Conservation (phyloP, 179 eudicot species). For the Beta macrorhiza region DNA sequence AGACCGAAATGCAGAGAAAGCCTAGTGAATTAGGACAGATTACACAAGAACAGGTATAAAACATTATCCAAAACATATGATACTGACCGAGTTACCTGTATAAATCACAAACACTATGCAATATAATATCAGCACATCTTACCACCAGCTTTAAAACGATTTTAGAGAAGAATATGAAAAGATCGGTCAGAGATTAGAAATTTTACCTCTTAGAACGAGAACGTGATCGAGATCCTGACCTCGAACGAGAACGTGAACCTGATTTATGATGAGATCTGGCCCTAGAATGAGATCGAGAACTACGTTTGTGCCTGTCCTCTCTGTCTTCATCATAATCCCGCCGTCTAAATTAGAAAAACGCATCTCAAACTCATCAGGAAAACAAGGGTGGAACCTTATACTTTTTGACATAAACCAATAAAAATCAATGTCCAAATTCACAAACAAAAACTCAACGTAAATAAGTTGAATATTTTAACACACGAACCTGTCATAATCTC, state of each 20-base stretch:
- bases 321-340: slow-evolving; percentile 67
- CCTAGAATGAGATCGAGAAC: slow-evolving; percentile 72
- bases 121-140: neutral
- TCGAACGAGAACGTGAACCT: slow-evolving; percentile 66
- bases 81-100: neutral
- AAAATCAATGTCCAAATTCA: neutral
- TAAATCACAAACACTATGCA: neutral
- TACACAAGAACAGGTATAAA: neutral
- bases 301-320: slow-evolving; percentile 62
- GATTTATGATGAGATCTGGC: slow-evolving; percentile 76
- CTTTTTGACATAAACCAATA: neutral
- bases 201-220: slow-evolving; percentile 61
- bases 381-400: neutral
- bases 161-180: neutral
- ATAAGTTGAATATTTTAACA: neutral
- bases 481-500: slow-evolving; percentile 58
- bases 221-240: slow-evolving; percentile 73
- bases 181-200: neutral
- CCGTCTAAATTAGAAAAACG: slow-evolving; percentile 42
- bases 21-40: neutral
- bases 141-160: neutral
- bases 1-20: neutral
- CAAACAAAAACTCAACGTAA: neutral
- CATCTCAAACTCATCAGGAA: neutral
- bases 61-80: neutral